A percentile compares a stretch with the other conserved stretches of the same genome.
phyloP scores from a whole-genome alignment of 2,329 filamentous ascomycete species.

The Alternaria conjuncta region DNA sequence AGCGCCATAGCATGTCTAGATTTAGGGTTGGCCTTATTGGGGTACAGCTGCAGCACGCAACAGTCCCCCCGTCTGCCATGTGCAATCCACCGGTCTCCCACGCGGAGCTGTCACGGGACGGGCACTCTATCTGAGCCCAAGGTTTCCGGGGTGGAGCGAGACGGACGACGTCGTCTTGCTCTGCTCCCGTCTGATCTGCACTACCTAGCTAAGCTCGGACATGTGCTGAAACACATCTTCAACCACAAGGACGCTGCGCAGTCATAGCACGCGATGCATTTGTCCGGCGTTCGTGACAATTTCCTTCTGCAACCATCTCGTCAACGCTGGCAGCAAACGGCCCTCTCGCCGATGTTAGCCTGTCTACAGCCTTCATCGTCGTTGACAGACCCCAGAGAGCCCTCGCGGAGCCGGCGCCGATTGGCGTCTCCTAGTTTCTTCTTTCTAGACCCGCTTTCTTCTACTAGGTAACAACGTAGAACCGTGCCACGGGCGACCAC shows the following conservation, averaged over 20 bases:
- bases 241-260: background rate
- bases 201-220: slow-evolving; percentile 8
- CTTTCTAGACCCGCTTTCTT: slow-evolving; percentile 15
- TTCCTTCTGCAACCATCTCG: slow-evolving; percentile 3
- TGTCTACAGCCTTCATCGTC: background rate
- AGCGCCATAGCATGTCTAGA: background rate
- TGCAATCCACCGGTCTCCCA: background rate
- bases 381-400: background rate
- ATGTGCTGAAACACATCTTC: slow-evolving; percentile 25
- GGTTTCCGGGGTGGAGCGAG: slow-evolving; percentile 21
- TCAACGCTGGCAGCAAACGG: background rate
- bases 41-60: background rate
- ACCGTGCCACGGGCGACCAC: slow-evolving; percentile 5
- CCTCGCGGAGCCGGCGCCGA: slow-evolving; percentile 4
- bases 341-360: slow-evolving; percentile 10
- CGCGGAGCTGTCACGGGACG: slow-evolving; percentile 10
- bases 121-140: slow-evolving; percentile 7
- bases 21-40: background rate
- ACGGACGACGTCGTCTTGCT: slow-evolving; percentile 6
- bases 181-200: slow-evolving; percentile 39
- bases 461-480: slow-evolving; percentile 6
- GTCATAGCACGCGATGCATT: background rate
- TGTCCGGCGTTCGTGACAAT: background rate
- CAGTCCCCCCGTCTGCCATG: background rate
- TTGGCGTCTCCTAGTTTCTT: slow-evolving; percentile 6